These are phyloP conservation scores for Calophaca sinica DNA, from an alignment of 306 rosid genomes.

Conservation along the genomic window DNA sequence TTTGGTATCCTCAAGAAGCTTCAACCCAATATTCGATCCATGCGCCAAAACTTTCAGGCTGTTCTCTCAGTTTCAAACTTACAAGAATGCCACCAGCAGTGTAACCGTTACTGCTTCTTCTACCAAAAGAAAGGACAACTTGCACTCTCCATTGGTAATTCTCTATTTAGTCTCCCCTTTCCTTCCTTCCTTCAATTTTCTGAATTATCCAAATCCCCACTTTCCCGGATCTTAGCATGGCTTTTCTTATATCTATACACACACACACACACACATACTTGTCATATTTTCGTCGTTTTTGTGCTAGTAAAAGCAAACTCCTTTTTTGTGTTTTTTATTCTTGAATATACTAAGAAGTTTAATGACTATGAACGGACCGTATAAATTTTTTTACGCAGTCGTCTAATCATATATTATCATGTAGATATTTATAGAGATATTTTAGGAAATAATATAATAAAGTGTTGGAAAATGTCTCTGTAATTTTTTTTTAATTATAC, in stretches of 20 bases:
- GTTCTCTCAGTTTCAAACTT: constrained; percentile 40
- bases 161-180: background rate
- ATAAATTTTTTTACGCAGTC: too few relatives aligned
- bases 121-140: constrained; percentile 44
- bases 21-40: constrained; percentile 45
- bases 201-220: background rate
- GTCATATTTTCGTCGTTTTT: background rate
- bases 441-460: too few relatives aligned
- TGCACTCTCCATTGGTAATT: constrained; percentile 52
- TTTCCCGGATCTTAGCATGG: background rate
- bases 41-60: constrained; percentile 33
- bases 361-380: too few relatives aligned
- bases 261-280: too few relatives aligned
- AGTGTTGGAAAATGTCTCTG: too few relatives aligned
- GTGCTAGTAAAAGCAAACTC: background rate
- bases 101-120: constrained; percentile 38
- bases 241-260: constrained; percentile 4
- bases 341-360: too few relatives aligned
- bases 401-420: too few relatives aligned
- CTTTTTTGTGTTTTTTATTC: constrained; percentile 3
- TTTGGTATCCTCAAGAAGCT: constrained; percentile 32
- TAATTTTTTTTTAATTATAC: too few relatives aligned
- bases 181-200: background rate
- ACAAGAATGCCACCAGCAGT: constrained; percentile 8
- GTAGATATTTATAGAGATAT: too few relatives aligned